Evolutionary conservation across 2,329 filamentous ascomycete species (phyloP).

Genomic region (Penicillium sp.): DNA sequence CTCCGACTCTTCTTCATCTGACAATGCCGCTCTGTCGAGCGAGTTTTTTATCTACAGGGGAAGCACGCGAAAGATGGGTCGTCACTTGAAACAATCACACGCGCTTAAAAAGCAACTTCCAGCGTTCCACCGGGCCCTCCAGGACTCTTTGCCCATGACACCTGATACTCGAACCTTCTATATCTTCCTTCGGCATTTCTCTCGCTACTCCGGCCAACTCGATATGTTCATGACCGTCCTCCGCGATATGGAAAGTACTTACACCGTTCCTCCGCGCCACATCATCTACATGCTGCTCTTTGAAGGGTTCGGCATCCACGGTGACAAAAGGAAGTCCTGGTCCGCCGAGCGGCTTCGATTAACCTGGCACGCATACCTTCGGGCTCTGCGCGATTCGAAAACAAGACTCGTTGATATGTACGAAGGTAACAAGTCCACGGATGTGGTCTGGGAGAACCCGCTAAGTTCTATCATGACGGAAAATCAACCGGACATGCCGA

Average conservation of each 20-base stretch:
- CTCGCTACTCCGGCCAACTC: conserved; percentile 67
- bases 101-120: conserved; percentile 50
- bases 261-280: conserved; percentile 67
- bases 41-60: conserved; percentile 27
- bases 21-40: conserved; percentile 17
- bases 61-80: neutral
- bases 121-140: conserved; percentile 59
- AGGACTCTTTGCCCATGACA: conserved; percentile 63
- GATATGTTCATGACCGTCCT: conserved; percentile 68
- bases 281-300: conserved; percentile 78
- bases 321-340: conserved; percentile 68
- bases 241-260: conserved; percentile 71
- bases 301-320: conserved; percentile 75
- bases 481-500: conserved; percentile 1
- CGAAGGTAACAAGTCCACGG: neutral
- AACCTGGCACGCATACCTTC: conserved; percentile 65
- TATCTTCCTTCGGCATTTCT: conserved; percentile 74
- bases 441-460: conserved; percentile 33
- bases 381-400: conserved; percentile 38
- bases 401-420: conserved; percentile 20
- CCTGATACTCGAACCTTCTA: conserved; percentile 79
- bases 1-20: conserved; percentile 7
- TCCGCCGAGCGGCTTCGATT: conserved; percentile 64
- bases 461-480: conserved; percentile 14
- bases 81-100: conserved; percentile 36